Conservation (phyloP, 305 asterid genomes). For the Vinca major region DNA sequence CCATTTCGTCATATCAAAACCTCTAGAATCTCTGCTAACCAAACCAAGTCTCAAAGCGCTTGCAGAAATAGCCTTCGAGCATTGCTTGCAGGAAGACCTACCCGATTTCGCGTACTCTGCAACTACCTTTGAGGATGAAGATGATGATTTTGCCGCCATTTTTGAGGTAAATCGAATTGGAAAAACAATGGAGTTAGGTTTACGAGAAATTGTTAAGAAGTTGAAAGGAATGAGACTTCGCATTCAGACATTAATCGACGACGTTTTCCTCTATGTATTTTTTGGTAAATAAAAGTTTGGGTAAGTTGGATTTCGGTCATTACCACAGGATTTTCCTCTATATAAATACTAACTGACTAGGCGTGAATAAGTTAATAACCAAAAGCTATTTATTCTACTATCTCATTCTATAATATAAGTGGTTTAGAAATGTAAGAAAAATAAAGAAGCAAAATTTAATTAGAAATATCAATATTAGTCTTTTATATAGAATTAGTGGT, state of each 20-base stretch:
- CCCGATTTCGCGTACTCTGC: constrained; percentile 95
- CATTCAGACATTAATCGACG: not conserved
- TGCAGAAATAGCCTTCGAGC: constrained; percentile 50
- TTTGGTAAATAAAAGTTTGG: not conserved
- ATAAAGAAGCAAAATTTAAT: no score
- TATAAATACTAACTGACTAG: no score
- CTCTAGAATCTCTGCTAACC: constrained; percentile 63
- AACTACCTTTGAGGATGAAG: constrained; percentile 21
- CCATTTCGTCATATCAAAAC: constrained; percentile 81
- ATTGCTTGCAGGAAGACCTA: constrained; percentile 76
- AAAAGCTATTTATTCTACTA: no score
- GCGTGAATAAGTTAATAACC: no score
- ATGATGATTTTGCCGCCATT: constrained; percentile 13
- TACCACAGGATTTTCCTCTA: no score
- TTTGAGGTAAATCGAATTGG: not conserved
- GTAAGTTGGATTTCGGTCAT: no score
- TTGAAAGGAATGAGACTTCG: not conserved
- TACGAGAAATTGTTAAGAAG: constrained; percentile 1
- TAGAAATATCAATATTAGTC: no score
- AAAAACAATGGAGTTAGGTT: constrained; percentile 5
- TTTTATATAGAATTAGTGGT: no score
- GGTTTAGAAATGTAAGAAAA: no score
- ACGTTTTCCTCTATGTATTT: not conserved
- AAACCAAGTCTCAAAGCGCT: constrained; percentile 59
- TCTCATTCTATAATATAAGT: no score